A percentile compares a stretch with the other conserved stretches of the same genome.
These are phyloP conservation scores for Dillenia suffruticosa DNA, from an alignment of 164 flowering plant species.

Conservation along the genomic window DNA sequence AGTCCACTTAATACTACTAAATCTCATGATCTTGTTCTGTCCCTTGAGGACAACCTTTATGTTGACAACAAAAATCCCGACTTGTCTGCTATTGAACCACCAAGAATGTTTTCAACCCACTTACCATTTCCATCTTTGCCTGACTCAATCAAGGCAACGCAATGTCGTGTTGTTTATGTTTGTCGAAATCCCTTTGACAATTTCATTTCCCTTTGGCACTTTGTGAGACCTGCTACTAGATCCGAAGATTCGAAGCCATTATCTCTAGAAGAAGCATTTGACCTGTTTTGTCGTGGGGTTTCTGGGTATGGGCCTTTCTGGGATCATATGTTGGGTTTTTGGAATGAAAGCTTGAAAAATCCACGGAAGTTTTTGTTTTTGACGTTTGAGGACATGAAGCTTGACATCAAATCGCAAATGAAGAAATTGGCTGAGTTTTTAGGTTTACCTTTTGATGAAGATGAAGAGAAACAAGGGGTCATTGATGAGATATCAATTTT, in stretches of 20 bases:
- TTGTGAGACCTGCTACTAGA: not conserved
- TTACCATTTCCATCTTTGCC: slow-evolving; percentile 12
- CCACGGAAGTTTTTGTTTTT: slow-evolving; percentile 17
- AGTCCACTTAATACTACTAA: slow-evolving; percentile 11
- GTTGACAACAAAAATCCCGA: not conserved
- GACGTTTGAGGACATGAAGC: slow-evolving; percentile 22
- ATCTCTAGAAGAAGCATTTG: slow-evolving; percentile 3
- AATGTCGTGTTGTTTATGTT: slow-evolving; percentile 18
- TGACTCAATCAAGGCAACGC: slow-evolving; percentile 7
- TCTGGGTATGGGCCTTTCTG: slow-evolving; percentile 9
- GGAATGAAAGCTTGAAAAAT: slow-evolving; percentile 4
- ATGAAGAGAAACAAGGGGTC: slow-evolving; percentile 11
- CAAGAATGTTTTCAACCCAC: slow-evolving; percentile 22
- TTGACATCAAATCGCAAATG: slow-evolving; percentile 5
- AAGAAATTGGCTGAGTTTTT: slow-evolving; percentile 10
- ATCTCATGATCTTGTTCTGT: slow-evolving; percentile 20
- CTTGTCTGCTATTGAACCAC: slow-evolving; percentile 7
- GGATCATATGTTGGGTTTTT: slow-evolving; percentile 17
- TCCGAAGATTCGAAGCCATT: not conserved
- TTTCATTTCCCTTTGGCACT: slow-evolving; percentile 16
- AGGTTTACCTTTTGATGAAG: slow-evolving; percentile 10
- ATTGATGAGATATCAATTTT: slow-evolving; percentile 11
- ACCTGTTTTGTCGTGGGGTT: slow-evolving; percentile 15
- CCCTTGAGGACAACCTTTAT: slow-evolving; percentile 12
- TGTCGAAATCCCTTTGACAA: slow-evolving; percentile 20